Base-by-base conservation (phyloP, 2,329 filamentous ascomycete species). In the Talaromyces sp. region DNA sequence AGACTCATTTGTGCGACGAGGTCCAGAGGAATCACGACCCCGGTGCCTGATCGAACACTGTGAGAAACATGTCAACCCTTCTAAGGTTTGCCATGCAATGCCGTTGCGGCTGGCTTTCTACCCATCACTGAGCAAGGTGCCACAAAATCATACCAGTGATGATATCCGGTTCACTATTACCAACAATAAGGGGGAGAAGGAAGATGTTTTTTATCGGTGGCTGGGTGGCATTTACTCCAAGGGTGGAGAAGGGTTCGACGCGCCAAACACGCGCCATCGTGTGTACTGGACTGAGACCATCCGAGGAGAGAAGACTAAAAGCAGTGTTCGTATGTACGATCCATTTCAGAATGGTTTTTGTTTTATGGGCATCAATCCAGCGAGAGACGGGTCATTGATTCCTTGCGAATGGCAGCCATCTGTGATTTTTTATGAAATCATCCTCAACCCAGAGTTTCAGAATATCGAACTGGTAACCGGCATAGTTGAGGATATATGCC, bases 201-300 rank as follows among this genome's bases (percentile, higher is more conserved):
- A 65, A 10, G 56, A 53, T 1, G 73, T 69, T 7, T 60, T 59
- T 1, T 77, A 77, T 59, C 70, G 72, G 35, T 77, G 74, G 74
- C 61, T 77, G 14, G 75, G 75, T 0, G 74, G 74, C 1, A 69
- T 76, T 14, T 77, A 77, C 58, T 62, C 60, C 3, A 35, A 65
- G n/a, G n/a, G n/a, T 4, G 29, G 32, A 1, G 10, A 55, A 46
- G 26, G 10, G 11, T 46, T 57, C 13, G 7, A 24, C 9, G 14
- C 7, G 11, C 24, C 8, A 21, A 19, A 27, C 3, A 62, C 53
- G 10, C 27, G 14, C 27, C 58, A 59, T 38, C 43, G 60, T 11
- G 27, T 62, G 24, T 62, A 62, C 38, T 62, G 60, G 60, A 59
- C 60, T 9, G 57, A 62, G n/a, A 24, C 32, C n/a, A 21, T 49